Base-by-base conservation (phyloP, 345 rosid genomes). In the Garcia nutans region DNA sequence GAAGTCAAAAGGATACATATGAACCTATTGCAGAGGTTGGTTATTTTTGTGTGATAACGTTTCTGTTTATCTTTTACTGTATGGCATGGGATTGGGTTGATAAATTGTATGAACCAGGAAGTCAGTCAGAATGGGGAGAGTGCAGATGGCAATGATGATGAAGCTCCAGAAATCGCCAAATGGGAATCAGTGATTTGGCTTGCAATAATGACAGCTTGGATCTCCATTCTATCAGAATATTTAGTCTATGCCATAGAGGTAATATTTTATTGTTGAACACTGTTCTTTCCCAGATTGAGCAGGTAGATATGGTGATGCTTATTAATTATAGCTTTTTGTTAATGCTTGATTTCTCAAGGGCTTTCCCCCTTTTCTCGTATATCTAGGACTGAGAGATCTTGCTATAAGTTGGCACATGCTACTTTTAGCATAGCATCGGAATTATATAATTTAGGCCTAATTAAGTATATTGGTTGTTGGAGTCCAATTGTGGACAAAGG, bases 231-330 rank as follows among this genome's bases (percentile, higher is more conserved):
- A 57, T 95, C 99, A 0, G 96, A 91, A 60, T 93, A 93, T 85
- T 86, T 95, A 79, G 99, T 95, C 31, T 94, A 91, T 86, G 90
- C 97, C 74, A 91, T 95, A 50, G 74, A 95, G 92, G 99, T 95
- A 81, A 54, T 20, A 23, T 63, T 17, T 78, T 31, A 33, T 28
- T 66, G 16, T 70, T 62, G 56, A 20, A 24, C 61, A 19, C 56
- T 54, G 47, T 62, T 20, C 60, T 65, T 62, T 44, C n/a, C 47
- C 26, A 15, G 55, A 24, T 70, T 44, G 42, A 74, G 45, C 26
- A 19, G 68, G 63, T 59, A 24, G 10, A 42, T 68, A 28, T 4
- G 1, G 58, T 33, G 13, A 42, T 41, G 33, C 20, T 57, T 47
- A 3, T 22, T 69, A 6, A 42, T 50, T 47, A 22, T 37, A 47